phyloP scores from a whole-genome alignment of 2,329 filamentous ascomycete genomes.

The Fusarium equiseti region DNA sequence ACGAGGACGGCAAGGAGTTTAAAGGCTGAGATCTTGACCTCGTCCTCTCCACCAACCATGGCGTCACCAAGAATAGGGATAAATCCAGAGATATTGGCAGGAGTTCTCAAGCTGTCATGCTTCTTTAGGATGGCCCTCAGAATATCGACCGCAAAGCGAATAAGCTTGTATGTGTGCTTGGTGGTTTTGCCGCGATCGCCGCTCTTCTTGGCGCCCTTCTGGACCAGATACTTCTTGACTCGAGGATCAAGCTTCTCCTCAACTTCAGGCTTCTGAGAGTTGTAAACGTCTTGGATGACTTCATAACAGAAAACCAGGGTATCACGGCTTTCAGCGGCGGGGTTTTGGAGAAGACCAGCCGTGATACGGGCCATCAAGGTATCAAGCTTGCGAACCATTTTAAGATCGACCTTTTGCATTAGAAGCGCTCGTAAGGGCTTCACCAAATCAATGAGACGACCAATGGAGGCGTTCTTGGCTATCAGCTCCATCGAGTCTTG shows the following conservation, averaged over 20 bases:
- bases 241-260: constrained; percentile 70
- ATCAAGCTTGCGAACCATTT: constrained; percentile 89
- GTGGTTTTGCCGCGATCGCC: constrained; percentile 78
- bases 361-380: constrained; percentile 86
- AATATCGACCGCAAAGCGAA: constrained; percentile 88
- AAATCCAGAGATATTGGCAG: constrained; percentile 85
- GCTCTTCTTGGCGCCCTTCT: constrained; percentile 81
- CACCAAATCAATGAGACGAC: constrained; percentile 79
- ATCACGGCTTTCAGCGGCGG: constrained; percentile 80
- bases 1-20: constrained; percentile 86
- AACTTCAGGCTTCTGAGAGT: constrained; percentile 65
- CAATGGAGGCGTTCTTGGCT: constrained; percentile 83
- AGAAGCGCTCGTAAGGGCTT: constrained; percentile 82
- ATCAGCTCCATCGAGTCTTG: constrained; percentile 97
- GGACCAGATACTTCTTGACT: constrained; percentile 81
- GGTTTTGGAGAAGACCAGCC: constrained; percentile 84
- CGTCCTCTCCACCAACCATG: constrained; percentile 85
- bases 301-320: constrained; percentile 96
- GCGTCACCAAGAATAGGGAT: constrained; percentile 90
- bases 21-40: constrained; percentile 90
- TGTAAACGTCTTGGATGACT: constrained; percentile 88
- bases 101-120: constrained; percentile 82
- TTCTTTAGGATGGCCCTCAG: constrained; percentile 88
- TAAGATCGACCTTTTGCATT: constrained; percentile 84
- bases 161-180: constrained; percentile 87